Percentiles rank a stretch among this genome's conserved stretches.
Evolutionary conservation across 768 basidiomycete species (phyloP).

Genomic region (Suillus occidentalis): DNA sequence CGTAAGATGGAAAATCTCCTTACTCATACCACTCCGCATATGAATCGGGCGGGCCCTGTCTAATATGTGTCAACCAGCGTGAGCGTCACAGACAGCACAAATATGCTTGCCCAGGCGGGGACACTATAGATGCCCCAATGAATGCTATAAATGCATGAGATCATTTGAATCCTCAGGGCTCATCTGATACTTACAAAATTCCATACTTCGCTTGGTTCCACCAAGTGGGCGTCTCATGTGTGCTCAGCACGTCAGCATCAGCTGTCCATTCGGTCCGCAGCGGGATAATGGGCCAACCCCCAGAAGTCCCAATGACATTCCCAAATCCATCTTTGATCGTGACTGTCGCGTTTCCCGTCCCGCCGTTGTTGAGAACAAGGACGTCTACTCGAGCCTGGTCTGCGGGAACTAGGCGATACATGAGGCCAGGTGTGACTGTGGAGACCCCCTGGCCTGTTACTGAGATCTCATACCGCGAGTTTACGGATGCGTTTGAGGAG

Average conservation of each 20-base stretch:
- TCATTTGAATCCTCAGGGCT: neutral
- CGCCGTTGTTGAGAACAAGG: slow-evolving; percentile 37
- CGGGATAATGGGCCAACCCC: slow-evolving; percentile 39
- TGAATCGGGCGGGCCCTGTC: slow-evolving; percentile 36
- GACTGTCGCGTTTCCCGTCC: slow-evolving; percentile 29
- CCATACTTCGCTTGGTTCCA: slow-evolving; percentile 56
- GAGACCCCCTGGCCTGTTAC: slow-evolving; percentile 38
- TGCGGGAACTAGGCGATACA: slow-evolving; percentile 48
- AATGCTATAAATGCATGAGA: slow-evolving; percentile 32
- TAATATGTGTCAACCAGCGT: slow-evolving; percentile 7
- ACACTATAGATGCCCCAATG: slow-evolving; percentile 52
- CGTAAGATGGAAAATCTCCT: neutral
- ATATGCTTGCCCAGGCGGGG: slow-evolving; percentile 40
- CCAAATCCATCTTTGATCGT: slow-evolving; percentile 36
- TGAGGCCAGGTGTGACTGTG: slow-evolving; percentile 41
- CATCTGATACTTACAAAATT: slow-evolving; percentile 47
- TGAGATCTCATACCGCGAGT: slow-evolving; percentile 35
- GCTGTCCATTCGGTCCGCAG: slow-evolving; percentile 43
- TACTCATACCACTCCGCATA: slow-evolving; percentile 62
- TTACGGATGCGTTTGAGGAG: slow-evolving; percentile 32
- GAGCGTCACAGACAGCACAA: slow-evolving; percentile 14
- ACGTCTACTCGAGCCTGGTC: slow-evolving; percentile 55
- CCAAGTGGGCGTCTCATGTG: slow-evolving; percentile 58
- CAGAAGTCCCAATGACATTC: slow-evolving; percentile 33
- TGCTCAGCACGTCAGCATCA: slow-evolving; percentile 35